phyloP scores from a whole-genome alignment of 2,329 filamentous ascomycete species.

The Colletotrichum tofieldiae region DNA sequence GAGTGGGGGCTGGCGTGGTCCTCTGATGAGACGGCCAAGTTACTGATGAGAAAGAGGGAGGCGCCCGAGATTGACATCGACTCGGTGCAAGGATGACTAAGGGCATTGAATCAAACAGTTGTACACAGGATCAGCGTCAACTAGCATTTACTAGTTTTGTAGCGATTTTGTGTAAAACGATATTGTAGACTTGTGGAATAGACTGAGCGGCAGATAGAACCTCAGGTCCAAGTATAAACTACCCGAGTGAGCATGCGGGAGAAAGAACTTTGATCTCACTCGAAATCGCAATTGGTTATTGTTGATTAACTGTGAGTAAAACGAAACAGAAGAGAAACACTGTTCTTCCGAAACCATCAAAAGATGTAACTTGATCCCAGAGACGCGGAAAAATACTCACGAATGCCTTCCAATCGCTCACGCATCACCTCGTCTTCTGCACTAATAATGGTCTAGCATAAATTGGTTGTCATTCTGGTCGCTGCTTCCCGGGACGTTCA shows the following conservation, averaged over 20 bases:
- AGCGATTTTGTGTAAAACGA: too few species aligned
- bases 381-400: rapidly evolving
- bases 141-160: too few species aligned
- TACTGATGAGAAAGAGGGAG: conserved; percentile 31
- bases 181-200: too few species aligned
- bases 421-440: neutral
- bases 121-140: too few species aligned
- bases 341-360: neutral
- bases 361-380: neutral
- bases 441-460: neutral
- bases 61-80: conserved; percentile 37
- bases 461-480: neutral
- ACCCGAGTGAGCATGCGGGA: too few species aligned
- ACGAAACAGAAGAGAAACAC: neutral
- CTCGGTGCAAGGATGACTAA: neutral
- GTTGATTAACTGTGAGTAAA: neutral
- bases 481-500: too few species aligned
- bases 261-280: neutral
- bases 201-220: too few species aligned
- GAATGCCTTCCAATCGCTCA: too few species aligned
- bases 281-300: neutral
- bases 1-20: conserved; percentile 7
- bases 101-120: neutral
- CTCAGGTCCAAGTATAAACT: too few species aligned
- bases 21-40: conserved; percentile 19